Conservation (phyloP, 345 rosid genomes). For the Stellera chamaejasme region DNA sequence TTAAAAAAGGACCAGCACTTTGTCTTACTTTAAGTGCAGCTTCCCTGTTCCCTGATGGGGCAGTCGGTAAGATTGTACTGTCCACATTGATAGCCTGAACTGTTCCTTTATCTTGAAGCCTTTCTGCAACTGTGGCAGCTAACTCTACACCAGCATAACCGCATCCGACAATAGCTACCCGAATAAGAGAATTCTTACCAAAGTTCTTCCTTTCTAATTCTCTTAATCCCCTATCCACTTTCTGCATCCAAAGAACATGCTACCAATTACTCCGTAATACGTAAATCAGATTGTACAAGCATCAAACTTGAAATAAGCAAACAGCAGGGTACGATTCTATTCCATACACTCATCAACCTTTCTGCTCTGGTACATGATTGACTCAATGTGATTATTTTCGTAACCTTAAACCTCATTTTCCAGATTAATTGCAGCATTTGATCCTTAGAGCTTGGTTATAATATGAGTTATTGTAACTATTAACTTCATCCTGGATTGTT, state of each 20-base stretch:
- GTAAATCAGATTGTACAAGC: background rate
- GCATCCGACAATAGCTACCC: conserved; percentile 83
- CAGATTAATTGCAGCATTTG: no score
- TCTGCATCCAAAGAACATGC: conserved; percentile 39
- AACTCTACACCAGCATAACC: conserved; percentile 94
- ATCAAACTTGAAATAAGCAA: background rate
- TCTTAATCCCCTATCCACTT: conserved; percentile 48
- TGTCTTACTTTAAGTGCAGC: conserved; percentile 66
- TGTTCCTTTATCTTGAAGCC: conserved; percentile 69
- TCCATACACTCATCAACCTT: no score
- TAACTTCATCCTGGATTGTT: no score
- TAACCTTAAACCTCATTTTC: no score
- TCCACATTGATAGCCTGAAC: conserved; percentile 77
- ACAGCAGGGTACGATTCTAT: no score
- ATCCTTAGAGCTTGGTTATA: no score
- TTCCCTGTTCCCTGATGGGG: conserved; percentile 86
- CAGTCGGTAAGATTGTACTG: conserved; percentile 63
- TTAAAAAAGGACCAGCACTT: no score
- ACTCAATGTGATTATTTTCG: no score
- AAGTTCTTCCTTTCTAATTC: conserved; percentile 67
- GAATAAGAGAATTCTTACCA: conserved; percentile 39
- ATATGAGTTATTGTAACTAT: no score
- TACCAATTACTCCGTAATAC: no score
- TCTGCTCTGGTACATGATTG: no score
- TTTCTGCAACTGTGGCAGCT: conserved; percentile 91